Conservation (phyloP, 768 basidiomycete genomes). For the Suillus decipiens region DNA sequence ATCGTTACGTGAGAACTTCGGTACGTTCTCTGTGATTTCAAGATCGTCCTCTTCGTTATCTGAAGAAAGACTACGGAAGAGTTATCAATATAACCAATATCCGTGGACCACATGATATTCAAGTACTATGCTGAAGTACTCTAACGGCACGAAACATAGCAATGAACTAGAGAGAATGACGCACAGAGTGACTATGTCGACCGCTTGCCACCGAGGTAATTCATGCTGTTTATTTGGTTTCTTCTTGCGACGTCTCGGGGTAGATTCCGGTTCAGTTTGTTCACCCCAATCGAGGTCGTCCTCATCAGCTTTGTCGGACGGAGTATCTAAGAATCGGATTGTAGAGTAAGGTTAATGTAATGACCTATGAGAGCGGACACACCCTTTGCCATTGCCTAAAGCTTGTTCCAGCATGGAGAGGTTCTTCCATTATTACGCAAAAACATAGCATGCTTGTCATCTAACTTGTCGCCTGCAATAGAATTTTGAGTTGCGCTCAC, state of each 20-base stretch:
- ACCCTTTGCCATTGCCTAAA: slow-evolving; percentile 63
- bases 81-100: slow-evolving; percentile 3
- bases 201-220: slow-evolving; percentile 46
- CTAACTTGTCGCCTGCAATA: slow-evolving; percentile 18
- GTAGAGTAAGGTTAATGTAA: neutral
- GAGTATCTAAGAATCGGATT: slow-evolving; percentile 22
- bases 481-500: slow-evolving; percentile 11
- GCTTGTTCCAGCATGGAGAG: slow-evolving; percentile 55
- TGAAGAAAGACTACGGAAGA: slow-evolving; percentile 32
- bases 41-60: slow-evolving; percentile 50
- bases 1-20: slow-evolving; percentile 15
- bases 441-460: slow-evolving; percentile 73
- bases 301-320: slow-evolving; percentile 20
- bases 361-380: neutral
- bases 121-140: neutral
- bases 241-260: slow-evolving; percentile 41
- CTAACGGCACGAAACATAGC: neutral
- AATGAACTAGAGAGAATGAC: slow-evolving; percentile 17
- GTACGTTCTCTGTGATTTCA: slow-evolving; percentile 41
- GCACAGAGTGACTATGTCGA: slow-evolving; percentile 43
- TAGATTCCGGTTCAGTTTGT: slow-evolving; percentile 17
- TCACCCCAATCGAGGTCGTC: slow-evolving; percentile 25
- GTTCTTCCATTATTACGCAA: slow-evolving; percentile 65
- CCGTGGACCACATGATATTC: neutral
- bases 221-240: slow-evolving; percentile 30